A percentile compares a stretch with the other conserved stretches of the same genome.
Evolutionary conservation across 345 rosid species (phyloP).

Genomic region (Citrus medica): DNA sequence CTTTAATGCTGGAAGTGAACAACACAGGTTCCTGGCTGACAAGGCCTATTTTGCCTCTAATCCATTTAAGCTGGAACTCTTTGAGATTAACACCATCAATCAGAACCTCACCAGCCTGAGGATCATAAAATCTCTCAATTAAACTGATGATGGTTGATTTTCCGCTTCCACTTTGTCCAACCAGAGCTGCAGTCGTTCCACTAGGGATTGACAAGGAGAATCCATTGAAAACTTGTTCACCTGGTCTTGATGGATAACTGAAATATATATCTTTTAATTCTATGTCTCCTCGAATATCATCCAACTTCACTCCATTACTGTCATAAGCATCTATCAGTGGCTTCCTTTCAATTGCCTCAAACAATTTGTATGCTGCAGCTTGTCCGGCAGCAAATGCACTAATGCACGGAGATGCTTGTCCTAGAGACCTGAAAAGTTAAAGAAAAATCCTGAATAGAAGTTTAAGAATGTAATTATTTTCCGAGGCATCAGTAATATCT

Average conservation of each 20-base stretch:
- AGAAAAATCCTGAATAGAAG: too few species aligned
- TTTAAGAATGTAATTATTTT: too few species aligned
- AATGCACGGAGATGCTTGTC: slow-evolving; percentile 42
- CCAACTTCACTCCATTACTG: slow-evolving; percentile 22
- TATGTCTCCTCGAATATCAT: slow-evolving; percentile 29
- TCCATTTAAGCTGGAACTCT: slow-evolving; percentile 44
- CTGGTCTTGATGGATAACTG: slow-evolving; percentile 41
- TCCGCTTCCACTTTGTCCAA: slow-evolving; percentile 53
- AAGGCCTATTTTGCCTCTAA: slow-evolving; percentile 42
- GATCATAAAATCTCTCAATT: slow-evolving; percentile 47
- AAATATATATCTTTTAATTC: slow-evolving; percentile 38
- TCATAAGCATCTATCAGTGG: slow-evolving; percentile 39
- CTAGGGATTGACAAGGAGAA: slow-evolving; percentile 38
- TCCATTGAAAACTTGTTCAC: slow-evolving; percentile 35
- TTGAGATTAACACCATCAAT: slow-evolving; percentile 36
- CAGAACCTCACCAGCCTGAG: slow-evolving; percentile 35
- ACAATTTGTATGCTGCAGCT: slow-evolving; percentile 47
- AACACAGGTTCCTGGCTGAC: slow-evolving; percentile 51
- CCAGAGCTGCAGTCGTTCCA: slow-evolving; percentile 41
- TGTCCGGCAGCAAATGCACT: slow-evolving; percentile 44
- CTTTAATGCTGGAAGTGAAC: slow-evolving; percentile 38
- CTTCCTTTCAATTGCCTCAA: slow-evolving; percentile 36
- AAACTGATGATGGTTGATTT: slow-evolving; percentile 44
- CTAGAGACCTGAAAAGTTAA: slow-evolving; percentile 38
- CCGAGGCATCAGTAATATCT: too few species aligned